Evolutionary conservation across 2,329 filamentous ascomycete genomes (phyloP).

Genomic region (Colletotrichum sp.): DNA sequence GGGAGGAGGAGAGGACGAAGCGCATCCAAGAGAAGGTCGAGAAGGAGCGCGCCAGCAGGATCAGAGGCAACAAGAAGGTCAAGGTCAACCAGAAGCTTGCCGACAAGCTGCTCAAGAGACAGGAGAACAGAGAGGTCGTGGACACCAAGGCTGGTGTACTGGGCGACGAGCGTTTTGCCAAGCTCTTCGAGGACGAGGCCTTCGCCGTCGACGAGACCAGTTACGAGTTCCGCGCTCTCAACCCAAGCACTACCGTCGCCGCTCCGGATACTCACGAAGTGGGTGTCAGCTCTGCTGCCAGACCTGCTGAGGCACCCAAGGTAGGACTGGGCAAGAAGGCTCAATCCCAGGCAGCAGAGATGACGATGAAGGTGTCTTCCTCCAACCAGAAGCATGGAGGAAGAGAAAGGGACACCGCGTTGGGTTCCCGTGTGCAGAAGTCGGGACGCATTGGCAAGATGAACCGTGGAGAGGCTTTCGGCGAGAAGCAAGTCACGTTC

Average conservation of each 20-base stretch:
- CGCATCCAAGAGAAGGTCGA: slow-evolving; percentile 94
- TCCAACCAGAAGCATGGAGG: slow-evolving; percentile 64
- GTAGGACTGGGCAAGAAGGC: slow-evolving; percentile 11
- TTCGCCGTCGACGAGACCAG: slow-evolving; percentile 91
- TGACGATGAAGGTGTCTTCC: slow-evolving; percentile 73
- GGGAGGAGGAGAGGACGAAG: slow-evolving; percentile 91
- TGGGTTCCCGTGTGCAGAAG: slow-evolving; percentile 62
- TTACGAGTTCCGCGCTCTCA: slow-evolving; percentile 85
- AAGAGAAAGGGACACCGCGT: slow-evolving; percentile 58
- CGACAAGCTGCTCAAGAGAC: slow-evolving; percentile 73
- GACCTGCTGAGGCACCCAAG: slow-evolving; percentile 1
- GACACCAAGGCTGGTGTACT: slow-evolving; percentile 72
- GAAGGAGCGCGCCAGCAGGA: slow-evolving; percentile 93
- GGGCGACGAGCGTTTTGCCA: slow-evolving; percentile 84
- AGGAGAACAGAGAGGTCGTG: slow-evolving; percentile 63
- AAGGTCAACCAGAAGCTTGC: slow-evolving; percentile 91
- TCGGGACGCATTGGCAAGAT: slow-evolving; percentile 50
- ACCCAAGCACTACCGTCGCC: slow-evolving; percentile 73
- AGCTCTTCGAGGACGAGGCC: slow-evolving; percentile 90
- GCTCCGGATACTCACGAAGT: slow-evolving; percentile 21
- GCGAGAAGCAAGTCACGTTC: slow-evolving; percentile 76
- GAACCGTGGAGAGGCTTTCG: slow-evolving; percentile 56
- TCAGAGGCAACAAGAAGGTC: slow-evolving; percentile 94
- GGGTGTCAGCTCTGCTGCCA: slow-evolving; percentile 12
- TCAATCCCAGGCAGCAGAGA: slow-evolving; percentile 32